Evolutionary conservation across 1,284 basidiomycete species (phyloP), one percentile per base, ranked within the genome.

Genomic region (Rhodotorula sp.): DNA sequence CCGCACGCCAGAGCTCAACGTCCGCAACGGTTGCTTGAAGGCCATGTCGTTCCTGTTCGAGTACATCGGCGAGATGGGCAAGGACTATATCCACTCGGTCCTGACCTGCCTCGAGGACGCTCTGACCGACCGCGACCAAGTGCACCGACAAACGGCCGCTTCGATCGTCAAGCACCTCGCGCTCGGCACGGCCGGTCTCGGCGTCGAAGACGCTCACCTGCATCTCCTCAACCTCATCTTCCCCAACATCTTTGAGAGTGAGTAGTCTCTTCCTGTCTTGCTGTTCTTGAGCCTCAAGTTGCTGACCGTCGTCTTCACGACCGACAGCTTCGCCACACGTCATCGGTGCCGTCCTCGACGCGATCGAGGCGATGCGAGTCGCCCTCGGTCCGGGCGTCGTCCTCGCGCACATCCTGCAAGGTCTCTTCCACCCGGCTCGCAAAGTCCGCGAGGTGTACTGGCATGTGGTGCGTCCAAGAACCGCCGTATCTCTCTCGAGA

Each of bases 101-200:
- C 91, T 98, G 66, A 95, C 93, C 18, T 94, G 97, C 86, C 87
- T 99, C 57, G 97, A 99, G 82, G 97, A 99, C 78, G 95, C 95
- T 2, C 86, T 99, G 64, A 99, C 95, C 23, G 97, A 99, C 81
- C 90, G 97, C 72, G 97, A 99, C 80, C 89, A 97, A 64, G 97
- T 99, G 43, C 97, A 99, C 81, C 90, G 97, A 66, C 97, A 99
- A 80, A 99, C 97, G 0, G 94, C 95, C 0, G 93, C 92, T 74
- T 95, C 95, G n/a, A 99, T 99, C 78, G 95, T 99, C 78, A 98
- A 98, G 84, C 97, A 99, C 81, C 84, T 99, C 59, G 94, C 97
- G 2, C 87, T 99, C 48, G 97, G 97, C 58, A 95, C 97, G 7
- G 95, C 95, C 0, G 97, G 97, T 57, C 86, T 98, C 21, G 97